Percentiles rank a stretch among this genome's conserved stretches.
Evolutionary conservation across 2,329 filamentous ascomycete species (phyloP).

Genomic region (Arthroderma sp.): DNA sequence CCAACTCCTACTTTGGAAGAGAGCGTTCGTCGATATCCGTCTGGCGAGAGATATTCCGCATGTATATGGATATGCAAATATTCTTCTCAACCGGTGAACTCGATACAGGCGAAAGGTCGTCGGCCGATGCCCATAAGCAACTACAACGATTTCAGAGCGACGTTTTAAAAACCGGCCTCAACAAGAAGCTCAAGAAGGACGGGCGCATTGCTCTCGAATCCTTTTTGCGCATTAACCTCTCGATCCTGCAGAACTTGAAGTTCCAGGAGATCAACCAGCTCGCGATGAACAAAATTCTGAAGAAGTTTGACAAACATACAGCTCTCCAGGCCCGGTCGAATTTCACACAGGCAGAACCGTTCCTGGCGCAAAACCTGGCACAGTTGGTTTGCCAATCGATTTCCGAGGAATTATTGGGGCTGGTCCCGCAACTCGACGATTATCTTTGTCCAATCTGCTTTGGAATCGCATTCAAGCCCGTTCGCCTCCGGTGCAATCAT

Average conservation of each 20-base stretch:
- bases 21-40: conserved; percentile 52
- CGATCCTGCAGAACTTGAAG: conserved; percentile 63
- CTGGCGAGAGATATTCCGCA: conserved; percentile 70
- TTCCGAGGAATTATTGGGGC: conserved; percentile 54
- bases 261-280: conserved; percentile 75
- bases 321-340: conserved; percentile 53
- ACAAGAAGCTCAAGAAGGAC: conserved; percentile 44
- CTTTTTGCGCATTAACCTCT: conserved; percentile 60
- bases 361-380: conserved; percentile 55
- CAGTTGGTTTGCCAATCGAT: conserved; percentile 64
- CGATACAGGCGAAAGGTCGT: conserved; percentile 55
- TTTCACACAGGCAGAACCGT: conserved; percentile 46
- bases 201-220: conserved; percentile 51
- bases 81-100: conserved; percentile 69
- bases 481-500: conserved; percentile 62
- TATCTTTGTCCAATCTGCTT: conserved; percentile 73
- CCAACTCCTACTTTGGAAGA: conserved; percentile 52
- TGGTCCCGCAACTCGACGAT: conserved; percentile 72
- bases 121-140: conserved; percentile 51
- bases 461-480: conserved; percentile 64
- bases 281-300: conserved; percentile 71
- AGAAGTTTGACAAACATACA: conserved; percentile 84
- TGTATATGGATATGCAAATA: conserved; percentile 65
- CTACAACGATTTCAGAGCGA: conserved; percentile 60
- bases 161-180: conserved; percentile 34